Percentiles rank a stretch among this genome's conserved stretches.
These are phyloP conservation scores for Penicillium longicatenatum DNA, from an alignment of 495 filamentous ascomycete genomes.

Conservation along the genomic window DNA sequence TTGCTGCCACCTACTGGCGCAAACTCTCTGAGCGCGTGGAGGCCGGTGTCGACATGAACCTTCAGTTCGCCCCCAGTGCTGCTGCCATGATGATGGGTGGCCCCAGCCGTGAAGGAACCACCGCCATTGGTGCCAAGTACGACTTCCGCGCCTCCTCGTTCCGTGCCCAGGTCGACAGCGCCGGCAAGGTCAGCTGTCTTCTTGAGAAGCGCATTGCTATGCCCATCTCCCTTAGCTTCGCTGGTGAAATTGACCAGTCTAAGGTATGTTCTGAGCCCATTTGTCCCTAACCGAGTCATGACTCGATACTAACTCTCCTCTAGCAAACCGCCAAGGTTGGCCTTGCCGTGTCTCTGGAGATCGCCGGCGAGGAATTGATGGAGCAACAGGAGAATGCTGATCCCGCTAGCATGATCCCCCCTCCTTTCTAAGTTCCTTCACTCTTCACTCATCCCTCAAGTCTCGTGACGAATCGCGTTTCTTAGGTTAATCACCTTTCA, in stretches of 20 bases:
- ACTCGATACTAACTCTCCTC: constrained; percentile 19
- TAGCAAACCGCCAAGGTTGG: constrained; percentile 96
- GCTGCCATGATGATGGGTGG: constrained; percentile 69
- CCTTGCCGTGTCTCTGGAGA: constrained; percentile 91
- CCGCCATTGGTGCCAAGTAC: constrained; percentile 94
- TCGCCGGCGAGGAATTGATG: constrained; percentile 84
- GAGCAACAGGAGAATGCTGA: constrained; percentile 79
- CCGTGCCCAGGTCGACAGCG: constrained; percentile 92
- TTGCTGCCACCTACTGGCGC: constrained; percentile 95
- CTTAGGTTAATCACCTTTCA: constrained; percentile 37
- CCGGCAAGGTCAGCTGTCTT: constrained; percentile 88
- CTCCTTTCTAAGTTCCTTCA: constrained; percentile 57
- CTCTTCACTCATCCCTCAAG: constrained; percentile 13
- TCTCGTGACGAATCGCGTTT: constrained; percentile 5
- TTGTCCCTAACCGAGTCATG: background rate
- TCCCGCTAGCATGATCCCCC: constrained; percentile 47
- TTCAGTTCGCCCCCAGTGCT: constrained; percentile 70
- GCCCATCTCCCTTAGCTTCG: constrained; percentile 87
- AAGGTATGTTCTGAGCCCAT: constrained; percentile 63
- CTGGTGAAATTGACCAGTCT: constrained; percentile 94
- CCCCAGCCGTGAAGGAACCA: constrained; percentile 78
- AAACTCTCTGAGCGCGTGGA: constrained; percentile 93
- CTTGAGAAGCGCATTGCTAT: constrained; percentile 94
- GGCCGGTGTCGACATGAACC: constrained; percentile 91
- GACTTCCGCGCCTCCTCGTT: constrained; percentile 95